Evolutionary conservation across 108 stramenopile species (phyloP), one percentile per base, ranked within the genome.

Genomic region (Fragilaria radians): DNA sequence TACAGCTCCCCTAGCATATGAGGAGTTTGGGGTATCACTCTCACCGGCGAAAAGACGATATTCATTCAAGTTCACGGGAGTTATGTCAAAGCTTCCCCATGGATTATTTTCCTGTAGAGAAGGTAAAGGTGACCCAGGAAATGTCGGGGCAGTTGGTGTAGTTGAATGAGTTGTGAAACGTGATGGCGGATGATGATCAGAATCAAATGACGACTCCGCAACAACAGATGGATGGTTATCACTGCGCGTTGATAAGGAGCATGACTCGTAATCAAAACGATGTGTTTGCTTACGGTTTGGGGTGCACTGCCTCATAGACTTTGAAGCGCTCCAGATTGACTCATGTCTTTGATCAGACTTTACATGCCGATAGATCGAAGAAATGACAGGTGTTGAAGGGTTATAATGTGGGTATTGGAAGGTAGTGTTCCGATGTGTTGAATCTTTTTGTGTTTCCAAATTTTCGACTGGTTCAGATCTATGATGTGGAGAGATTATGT

Each of bases 181-280:
- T 2, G 67, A 57, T 17, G 57, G 34, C 28, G 65, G 54, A 48
- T 63, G 58, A 61, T 73, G 69, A 24, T 70, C 70, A 5, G 79
- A 80, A 48, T 80, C 79, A 57, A 80, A 80, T 22, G 78, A 79
- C 9, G 77, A 66, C 29, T 79, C 78, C 3, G 72, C 47, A 0
- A 79, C 78, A 19, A 79, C 28, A 0, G 78, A 68, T n/a, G 72
- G 72, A 32, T 66, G 67, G 22, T 57, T 29, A 3, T 68, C 59
- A 25, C 72, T 59, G n/a, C 51, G 32, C 76, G 66, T 47, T 60
- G 55, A n/a, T 71, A 67, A 5, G 50, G 57, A 7, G 77, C 66
- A 54, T 69, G 66, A 3, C 68, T 66, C 46, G 68, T 71, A 27
- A 67, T 71, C 21, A 22, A 28, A 24, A 18, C n/a, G 24, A 48